Evolutionary conservation across 2,329 filamentous ascomycete genomes (phyloP).

Genomic region (Zelopaecilomyces penicillatus): DNA sequence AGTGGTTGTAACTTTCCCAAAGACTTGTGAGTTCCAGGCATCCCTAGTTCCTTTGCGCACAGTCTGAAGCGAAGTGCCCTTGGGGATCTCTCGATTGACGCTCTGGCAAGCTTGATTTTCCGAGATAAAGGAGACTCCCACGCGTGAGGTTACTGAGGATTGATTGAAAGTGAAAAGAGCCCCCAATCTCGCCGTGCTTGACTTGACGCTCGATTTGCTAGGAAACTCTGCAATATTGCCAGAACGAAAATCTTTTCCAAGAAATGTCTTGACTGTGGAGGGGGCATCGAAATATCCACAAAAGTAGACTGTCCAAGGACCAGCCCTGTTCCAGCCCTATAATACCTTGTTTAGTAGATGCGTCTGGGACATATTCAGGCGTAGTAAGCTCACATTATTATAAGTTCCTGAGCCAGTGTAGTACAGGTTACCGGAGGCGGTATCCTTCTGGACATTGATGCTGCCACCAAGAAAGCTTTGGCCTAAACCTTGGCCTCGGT

Average conservation of each 20-base stretch:
- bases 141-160: conserved; percentile 42
- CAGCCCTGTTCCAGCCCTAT: conserved; percentile 54
- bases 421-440: conserved; percentile 26
- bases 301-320: conserved; percentile 54
- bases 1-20: conserved; percentile 55
- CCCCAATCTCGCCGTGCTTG: conserved; percentile 31
- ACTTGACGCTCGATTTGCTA: conserved; percentile 25
- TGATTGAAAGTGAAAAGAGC: conserved; percentile 47
- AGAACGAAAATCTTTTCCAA: conserved; percentile 25
- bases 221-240: conserved; percentile 24
- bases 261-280: conserved; percentile 36
- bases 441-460: conserved; percentile 40
- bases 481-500: conserved; percentile 49
- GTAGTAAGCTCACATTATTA: conserved; percentile 40
- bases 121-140: conserved; percentile 64
- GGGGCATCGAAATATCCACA: conserved; percentile 51
- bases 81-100: conserved; percentile 47
- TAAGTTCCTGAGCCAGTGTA: conserved; percentile 56
- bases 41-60: conserved; percentile 39
- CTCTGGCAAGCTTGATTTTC: conserved; percentile 49
- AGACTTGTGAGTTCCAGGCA: conserved; percentile 53
- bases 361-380: background rate
- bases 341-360: background rate
- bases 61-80: conserved; percentile 30
- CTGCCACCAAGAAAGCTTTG: conserved; percentile 55